phyloP scores from a whole-genome alignment of 2,329 filamentous ascomycete genomes.

The Allantophomopsis cytisporea region DNA sequence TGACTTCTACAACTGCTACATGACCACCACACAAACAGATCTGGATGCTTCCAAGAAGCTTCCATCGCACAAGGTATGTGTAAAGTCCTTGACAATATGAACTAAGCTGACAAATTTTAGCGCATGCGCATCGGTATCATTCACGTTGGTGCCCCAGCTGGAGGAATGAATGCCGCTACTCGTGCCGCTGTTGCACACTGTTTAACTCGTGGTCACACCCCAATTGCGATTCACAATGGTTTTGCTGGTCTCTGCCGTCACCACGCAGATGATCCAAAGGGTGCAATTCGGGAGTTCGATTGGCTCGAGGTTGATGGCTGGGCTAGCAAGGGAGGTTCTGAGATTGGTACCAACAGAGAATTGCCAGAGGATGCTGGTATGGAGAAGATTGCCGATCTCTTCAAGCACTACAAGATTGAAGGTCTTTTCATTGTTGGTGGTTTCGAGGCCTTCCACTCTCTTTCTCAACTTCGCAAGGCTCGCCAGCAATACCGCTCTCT shows the following conservation, averaged over 20 bases:
- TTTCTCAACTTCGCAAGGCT: conserved; percentile 75
- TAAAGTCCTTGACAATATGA: not conserved
- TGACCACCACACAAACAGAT: conserved; percentile 77
- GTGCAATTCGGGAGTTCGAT: conserved; percentile 71
- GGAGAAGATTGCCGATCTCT: conserved; percentile 66
- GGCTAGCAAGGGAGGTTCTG: conserved; percentile 93
- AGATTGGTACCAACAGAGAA: conserved; percentile 95
- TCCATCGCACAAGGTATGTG: conserved; percentile 53
- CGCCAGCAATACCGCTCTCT: conserved; percentile 68
- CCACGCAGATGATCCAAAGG: conserved; percentile 68
- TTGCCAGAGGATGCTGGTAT: conserved; percentile 78
- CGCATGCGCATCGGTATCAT: conserved; percentile 91
- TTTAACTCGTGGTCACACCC: conserved; percentile 79
- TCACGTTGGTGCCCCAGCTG: conserved; percentile 90
- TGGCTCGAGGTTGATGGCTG: conserved; percentile 94
- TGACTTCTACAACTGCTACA: conserved; percentile 82
- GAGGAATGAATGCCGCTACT: conserved; percentile 96
- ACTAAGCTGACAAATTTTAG: conserved; percentile 24
- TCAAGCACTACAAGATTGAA: conserved; percentile 80
- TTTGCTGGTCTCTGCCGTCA: conserved; percentile 90
- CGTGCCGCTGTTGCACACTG: conserved; percentile 90
- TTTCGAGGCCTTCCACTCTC: conserved; percentile 90
- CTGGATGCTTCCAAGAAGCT: conserved; percentile 52
- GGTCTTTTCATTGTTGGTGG: conserved; percentile 86
- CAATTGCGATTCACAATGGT: conserved; percentile 88